phyloP scores from a whole-genome alignment of 1,284 basidiomycete species.

The Baeospora myosura region DNA sequence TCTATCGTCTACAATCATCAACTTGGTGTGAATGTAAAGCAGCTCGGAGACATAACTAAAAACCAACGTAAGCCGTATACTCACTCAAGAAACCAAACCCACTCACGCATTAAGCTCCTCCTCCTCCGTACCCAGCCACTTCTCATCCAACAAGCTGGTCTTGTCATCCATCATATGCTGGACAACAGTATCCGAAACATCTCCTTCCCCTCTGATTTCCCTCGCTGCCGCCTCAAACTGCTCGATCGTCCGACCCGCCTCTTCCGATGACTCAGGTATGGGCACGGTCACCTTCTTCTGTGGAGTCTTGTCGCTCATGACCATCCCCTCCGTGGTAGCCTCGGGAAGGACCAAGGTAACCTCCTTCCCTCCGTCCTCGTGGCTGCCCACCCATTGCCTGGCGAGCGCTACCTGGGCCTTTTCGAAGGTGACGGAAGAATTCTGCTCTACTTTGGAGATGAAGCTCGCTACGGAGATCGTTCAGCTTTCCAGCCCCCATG shows the following conservation, averaged over 20 bases:
- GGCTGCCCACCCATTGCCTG: constrained; percentile 73
- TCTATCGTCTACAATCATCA: constrained; percentile 92
- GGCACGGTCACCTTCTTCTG: constrained; percentile 34
- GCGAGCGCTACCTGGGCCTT: constrained; percentile 84
- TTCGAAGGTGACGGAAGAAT: constrained; percentile 74
- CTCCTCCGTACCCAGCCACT: constrained; percentile 75
- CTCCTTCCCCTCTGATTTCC: constrained; percentile 45
- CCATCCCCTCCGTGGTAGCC: constrained; percentile 5
- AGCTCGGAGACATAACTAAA: constrained; percentile 74
- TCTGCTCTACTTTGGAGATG: constrained; percentile 65
- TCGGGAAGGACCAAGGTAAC: constrained; percentile 27
- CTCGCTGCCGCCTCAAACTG: constrained; percentile 62
- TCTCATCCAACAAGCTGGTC: constrained; percentile 58
- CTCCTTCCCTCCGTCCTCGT: constrained; percentile 53
- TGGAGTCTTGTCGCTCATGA: constrained; percentile 41
- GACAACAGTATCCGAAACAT: constrained; percentile 69
- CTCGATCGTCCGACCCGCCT: constrained; percentile 57
- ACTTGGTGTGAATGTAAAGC: constrained; percentile 73
- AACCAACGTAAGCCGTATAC: constrained; percentile 3
- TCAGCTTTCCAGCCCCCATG: neutral
- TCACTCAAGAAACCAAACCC: constrained; percentile 8
- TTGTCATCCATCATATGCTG: constrained; percentile 69
- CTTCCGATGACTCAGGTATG: constrained; percentile 59
- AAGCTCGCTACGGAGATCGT: constrained; percentile 32
- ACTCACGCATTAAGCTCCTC: constrained; percentile 76